These are phyloP conservation scores for Blastocystis sp. DNA, from an alignment of 352 stramenopile species.

Conservation along the genomic window DNA sequence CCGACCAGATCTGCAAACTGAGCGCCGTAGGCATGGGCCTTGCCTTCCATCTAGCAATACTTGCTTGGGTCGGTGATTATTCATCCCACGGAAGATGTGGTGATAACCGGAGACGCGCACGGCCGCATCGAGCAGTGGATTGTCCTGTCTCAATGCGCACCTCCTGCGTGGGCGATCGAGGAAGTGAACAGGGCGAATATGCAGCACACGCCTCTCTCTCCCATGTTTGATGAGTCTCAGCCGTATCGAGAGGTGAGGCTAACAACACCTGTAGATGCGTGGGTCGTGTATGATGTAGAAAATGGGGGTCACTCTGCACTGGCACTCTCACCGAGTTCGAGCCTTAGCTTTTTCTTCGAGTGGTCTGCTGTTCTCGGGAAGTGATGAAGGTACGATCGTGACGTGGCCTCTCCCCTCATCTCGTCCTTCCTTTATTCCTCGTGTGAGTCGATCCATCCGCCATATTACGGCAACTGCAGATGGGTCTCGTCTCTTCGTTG, in stretches of 20 bases:
- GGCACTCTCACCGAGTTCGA: not conserved
- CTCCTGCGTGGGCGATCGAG: not conserved
- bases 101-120: not conserved
- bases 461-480: not conserved
- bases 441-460: not conserved
- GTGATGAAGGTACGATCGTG: conserved; percentile 17
- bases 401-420: not conserved
- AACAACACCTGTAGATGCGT: not conserved
- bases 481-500: not conserved
- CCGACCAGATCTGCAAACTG: not conserved
- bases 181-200: not conserved
- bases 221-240: not conserved
- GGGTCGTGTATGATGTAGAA: not conserved
- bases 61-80: not conserved
- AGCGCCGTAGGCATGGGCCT: not conserved
- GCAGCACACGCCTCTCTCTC: not conserved
- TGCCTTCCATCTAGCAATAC: not conserved
- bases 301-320: conserved; percentile 8
- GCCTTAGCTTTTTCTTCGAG: not conserved
- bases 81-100: not conserved
- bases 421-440: conserved; percentile 29
- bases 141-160: not conserved
- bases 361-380: not conserved
- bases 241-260: not conserved
- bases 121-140: conserved; percentile 24